A percentile compares a stretch with the other conserved stretches of the same genome.
These are phyloP conservation scores for Vaccinium corymbosum DNA, from an alignment of 148 eudicot species.

Conservation along the genomic window DNA sequence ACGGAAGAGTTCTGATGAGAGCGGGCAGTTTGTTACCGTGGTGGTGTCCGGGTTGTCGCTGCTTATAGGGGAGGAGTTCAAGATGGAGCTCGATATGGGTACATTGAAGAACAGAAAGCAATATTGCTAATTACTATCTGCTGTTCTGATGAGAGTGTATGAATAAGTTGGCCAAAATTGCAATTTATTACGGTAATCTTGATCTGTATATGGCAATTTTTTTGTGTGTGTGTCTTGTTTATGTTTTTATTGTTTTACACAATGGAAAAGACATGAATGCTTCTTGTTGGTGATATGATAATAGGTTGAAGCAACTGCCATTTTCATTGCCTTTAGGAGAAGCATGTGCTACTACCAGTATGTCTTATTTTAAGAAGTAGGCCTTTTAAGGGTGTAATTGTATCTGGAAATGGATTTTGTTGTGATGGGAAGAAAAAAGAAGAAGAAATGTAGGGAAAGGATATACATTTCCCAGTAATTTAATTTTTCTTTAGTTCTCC, in stretches of 20 bases:
- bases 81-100: neutral
- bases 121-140: neutral
- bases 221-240: neutral
- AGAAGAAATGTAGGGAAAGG: too few species aligned
- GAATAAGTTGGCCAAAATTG: neutral
- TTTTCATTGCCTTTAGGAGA: too few species aligned
- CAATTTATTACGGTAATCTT: neutral
- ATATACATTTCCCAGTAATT: too few species aligned
- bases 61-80: conserved; percentile 1
- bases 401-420: too few species aligned
- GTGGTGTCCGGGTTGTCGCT: neutral
- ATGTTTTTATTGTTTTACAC: neutral
- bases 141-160: neutral
- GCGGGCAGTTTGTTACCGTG: neutral
- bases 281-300: neutral
- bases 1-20: neutral
- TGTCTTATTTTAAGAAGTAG: too few species aligned
- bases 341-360: too few species aligned
- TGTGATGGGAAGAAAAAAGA: too few species aligned
- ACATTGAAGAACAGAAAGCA: neutral
- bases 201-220: neutral
- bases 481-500: too few species aligned
- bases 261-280: neutral
- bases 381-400: too few species aligned
- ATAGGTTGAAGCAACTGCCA: too few species aligned